Evolutionary conservation across 371 early-diverging fungal species (phyloP).

Genomic region (Rhizopus delemar): DNA sequence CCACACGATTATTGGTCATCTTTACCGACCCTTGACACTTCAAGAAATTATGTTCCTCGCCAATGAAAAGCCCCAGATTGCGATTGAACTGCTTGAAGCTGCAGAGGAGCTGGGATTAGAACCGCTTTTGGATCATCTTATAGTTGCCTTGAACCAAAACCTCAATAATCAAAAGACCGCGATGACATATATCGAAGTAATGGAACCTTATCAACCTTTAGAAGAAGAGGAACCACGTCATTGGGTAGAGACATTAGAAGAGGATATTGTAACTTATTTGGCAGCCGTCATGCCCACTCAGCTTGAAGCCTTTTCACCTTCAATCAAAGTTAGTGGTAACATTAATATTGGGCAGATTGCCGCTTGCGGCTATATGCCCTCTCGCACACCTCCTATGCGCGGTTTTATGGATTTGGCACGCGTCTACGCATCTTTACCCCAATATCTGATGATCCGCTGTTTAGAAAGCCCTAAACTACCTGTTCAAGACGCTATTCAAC

Average conservation of each 20-base stretch:
- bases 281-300: constrained; percentile 25
- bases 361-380: constrained; percentile 36
- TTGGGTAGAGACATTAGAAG: constrained; percentile 37
- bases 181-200: constrained; percentile 27
- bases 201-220: constrained; percentile 32
- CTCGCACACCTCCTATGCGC: constrained; percentile 32
- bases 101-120: constrained; percentile 42
- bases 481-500: constrained; percentile 37
- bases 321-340: constrained; percentile 31
- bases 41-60: constrained; percentile 37
- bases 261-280: constrained; percentile 35
- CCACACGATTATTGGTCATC: constrained; percentile 33
- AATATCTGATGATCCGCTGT: constrained; percentile 38
- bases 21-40: constrained; percentile 33
- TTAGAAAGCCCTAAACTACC: constrained; percentile 38
- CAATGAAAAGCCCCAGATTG: constrained; percentile 40
- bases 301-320: constrained; percentile 31
- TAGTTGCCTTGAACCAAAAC: constrained; percentile 27
- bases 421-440: constrained; percentile 36
- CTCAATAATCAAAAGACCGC: constrained; percentile 25
- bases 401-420: constrained; percentile 34
- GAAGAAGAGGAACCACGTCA: constrained; percentile 36
- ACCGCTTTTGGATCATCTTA: constrained; percentile 23
- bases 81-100: constrained; percentile 38
- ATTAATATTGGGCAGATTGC: constrained; percentile 27